phyloP scores from a whole-genome alignment of 2,329 filamentous ascomycete species.

The Rosellinia necatrix region DNA sequence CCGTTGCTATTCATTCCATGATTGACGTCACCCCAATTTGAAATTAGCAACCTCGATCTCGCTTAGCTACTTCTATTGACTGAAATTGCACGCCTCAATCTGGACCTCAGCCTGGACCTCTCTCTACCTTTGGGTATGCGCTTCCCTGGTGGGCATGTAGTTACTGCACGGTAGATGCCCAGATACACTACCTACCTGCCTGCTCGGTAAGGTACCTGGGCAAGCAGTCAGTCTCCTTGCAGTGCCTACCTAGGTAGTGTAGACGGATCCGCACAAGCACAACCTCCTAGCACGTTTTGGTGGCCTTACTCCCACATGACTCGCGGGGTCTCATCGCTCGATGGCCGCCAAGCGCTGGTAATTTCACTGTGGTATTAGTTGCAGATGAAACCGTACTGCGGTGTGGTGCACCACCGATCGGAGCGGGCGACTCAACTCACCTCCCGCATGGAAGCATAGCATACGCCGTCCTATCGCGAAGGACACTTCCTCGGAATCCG shows the following conservation, averaged over 20 bases:
- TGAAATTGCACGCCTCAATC: slow-evolving; percentile 19
- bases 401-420: background rate
- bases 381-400: background rate
- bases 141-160: no score
- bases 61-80: slow-evolving; percentile 18
- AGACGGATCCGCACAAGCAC: background rate
- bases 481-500: background rate
- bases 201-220: no score
- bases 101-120: no score
- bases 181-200: no score
- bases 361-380: slow-evolving; percentile 1
- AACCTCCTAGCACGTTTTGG: background rate
- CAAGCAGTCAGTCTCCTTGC: no score
- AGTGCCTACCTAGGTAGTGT: no score
- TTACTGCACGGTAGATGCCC: no score
- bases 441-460: slow-evolving; percentile 11
- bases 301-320: slow-evolving; percentile 5
- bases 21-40: slow-evolving; percentile 28
- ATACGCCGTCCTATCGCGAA: slow-evolving; percentile 3
- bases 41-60: slow-evolving; percentile 18
- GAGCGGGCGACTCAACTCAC: background rate
- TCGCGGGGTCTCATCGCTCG: background rate
- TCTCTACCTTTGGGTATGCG: no score
- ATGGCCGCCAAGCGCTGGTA: background rate
- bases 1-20: slow-evolving; percentile 16